Base-by-base conservation (phyloP, 225 moss, liverwort and hornwort species). In the Antitrichia curtipendula region DNA sequence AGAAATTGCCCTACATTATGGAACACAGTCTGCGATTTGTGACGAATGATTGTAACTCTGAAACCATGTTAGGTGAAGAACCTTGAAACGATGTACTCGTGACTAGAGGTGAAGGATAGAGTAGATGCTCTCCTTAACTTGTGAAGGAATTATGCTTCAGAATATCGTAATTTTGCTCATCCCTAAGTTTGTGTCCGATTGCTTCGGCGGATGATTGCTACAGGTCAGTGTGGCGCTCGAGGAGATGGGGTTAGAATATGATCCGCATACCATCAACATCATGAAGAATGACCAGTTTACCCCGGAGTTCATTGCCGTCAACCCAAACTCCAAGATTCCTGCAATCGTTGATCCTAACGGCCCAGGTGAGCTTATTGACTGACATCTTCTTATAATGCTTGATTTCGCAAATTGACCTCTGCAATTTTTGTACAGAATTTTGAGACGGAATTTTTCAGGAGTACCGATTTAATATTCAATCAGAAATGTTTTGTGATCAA, bases 261-360 rank as follows among this genome's bases (percentile, higher is more conserved):
- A 94, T 68, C 57, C 94, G 38, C 94, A 94, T 63, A 92, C 82
- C 36, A 90, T 94, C 80, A 58, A 90, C 88, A 89, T 93, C 54
- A 20, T 85, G 36, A 94, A 93, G 89, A 83, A 88, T 66, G 94
- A 93, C 0, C 94, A 94, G 40, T 94, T 93, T 49, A 81, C 89
- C 40, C 96, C 96, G 27, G 97, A 96, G 82, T 96, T 97, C 75
- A 94, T 97, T 41, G 95, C 95, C 59, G 25, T 97, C 75, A 97
- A 96, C 64, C 97, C 97, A 0, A 96, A 97, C 86, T 97, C 97
- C 73, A 97, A 94, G 85, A 91, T 94, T 41, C 94, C 94, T 82
- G 91, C 94, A 27, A 92, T 94, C 50, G 87, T 90, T 49, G 94
- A 94, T 58, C 93, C 94, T 15, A 83, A 93, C 36, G 94, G 94